Conservation (phyloP, 768 basidiomycete species). For the Termitomyces sp. region DNA sequence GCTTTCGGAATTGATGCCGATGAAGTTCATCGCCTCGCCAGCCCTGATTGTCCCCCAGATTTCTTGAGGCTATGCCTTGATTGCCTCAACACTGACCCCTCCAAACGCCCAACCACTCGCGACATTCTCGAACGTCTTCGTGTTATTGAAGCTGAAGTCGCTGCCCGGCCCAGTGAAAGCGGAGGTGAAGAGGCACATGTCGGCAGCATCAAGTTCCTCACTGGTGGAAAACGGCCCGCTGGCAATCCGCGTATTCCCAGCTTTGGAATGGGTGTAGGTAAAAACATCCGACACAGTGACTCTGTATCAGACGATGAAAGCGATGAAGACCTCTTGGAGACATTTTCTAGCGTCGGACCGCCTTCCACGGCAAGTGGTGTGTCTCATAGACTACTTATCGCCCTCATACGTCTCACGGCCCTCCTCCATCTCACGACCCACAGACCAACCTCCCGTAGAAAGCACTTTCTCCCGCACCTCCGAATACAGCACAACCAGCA, state of each 20-base stretch:
- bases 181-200: conserved; percentile 71
- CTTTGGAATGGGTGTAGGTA: conserved; percentile 70
- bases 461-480: conserved; percentile 31
- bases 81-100: conserved; percentile 65
- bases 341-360: conserved; percentile 47
- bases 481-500: conserved; percentile 67
- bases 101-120: conserved; percentile 67
- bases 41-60: conserved; percentile 69
- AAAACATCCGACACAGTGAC: conserved; percentile 42
- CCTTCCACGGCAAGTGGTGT: conserved; percentile 32
- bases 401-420: background rate
- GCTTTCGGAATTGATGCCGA: conserved; percentile 69
- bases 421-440: background rate
- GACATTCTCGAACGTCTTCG: conserved; percentile 75
- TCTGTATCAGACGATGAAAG: conserved; percentile 52
- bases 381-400: background rate
- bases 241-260: conserved; percentile 77
- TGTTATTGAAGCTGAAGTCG: conserved; percentile 79
- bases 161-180: conserved; percentile 56
- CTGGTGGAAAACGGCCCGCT: conserved; percentile 53
- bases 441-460: conserved; percentile 47
- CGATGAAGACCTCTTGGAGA: conserved; percentile 64
- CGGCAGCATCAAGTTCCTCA: conserved; percentile 82
- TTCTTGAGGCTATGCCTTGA: conserved; percentile 76
- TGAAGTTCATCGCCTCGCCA: conserved; percentile 67